Conservation (phyloP, 257 asterid genomes). For the Catharanthus roseus region DNA sequence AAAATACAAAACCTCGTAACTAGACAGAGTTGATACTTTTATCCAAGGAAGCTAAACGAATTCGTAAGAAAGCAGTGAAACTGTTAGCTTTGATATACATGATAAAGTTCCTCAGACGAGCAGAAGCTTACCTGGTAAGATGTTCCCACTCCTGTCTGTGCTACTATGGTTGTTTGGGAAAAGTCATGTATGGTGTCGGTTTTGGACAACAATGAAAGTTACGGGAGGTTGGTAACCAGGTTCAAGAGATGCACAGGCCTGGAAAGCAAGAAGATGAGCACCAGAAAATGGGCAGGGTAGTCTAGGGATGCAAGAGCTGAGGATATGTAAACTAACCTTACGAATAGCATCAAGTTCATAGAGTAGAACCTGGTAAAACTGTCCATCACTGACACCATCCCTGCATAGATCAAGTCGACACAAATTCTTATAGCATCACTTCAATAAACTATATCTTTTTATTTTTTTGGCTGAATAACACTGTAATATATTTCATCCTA, state of each 20-base stretch:
- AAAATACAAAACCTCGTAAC: not conserved
- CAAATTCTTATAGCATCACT: not conserved
- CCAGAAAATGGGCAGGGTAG: not conserved
- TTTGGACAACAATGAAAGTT: slow-evolving; percentile 35
- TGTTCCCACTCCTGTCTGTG: slow-evolving; percentile 29
- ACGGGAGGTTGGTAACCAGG: slow-evolving; percentile 33
- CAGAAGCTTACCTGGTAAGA: slow-evolving; percentile 25
- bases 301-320: not conserved
- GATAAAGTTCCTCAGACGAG: not conserved
- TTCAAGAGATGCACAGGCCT: slow-evolving; percentile 37
- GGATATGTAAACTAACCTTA: slow-evolving; percentile 17
- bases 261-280: not conserved
- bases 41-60: not conserved
- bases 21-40: not conserved
- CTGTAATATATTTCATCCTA: not conserved
- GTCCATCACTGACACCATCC: slow-evolving; percentile 38
- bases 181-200: slow-evolving; percentile 33
- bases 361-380: slow-evolving; percentile 33
- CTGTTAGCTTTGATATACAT: no score
- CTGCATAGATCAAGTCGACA: slow-evolving; percentile 10
- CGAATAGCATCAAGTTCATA: slow-evolving; percentile 33
- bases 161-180: slow-evolving; percentile 24
- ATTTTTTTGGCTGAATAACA: not conserved
- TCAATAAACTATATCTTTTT: no score
- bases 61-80: not conserved